Evolutionary conservation across 192 early-diverging fungal genomes (phyloP), one percentile per base, ranked within the genome.

Genomic region (Coemansia aciculifera): DNA sequence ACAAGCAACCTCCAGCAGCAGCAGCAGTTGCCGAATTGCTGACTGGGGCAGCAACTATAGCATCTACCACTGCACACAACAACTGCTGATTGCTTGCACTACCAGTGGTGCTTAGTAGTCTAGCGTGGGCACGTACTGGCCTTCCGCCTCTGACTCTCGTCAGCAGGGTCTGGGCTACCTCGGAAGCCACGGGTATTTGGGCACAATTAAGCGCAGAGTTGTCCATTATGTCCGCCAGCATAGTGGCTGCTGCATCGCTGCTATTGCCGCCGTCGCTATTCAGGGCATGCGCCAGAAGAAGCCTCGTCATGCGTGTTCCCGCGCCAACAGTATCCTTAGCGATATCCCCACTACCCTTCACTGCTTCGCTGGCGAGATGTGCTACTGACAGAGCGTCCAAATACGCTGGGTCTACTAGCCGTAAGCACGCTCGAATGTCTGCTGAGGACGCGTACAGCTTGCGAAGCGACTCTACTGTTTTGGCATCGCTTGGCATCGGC

Each of bases 401-500:
- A 64, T 70, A 82, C 15, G 48, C 43, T 10, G 63, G 71, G 38
- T 69, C 62, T 12, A 82, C 48, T 3, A 82, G 71, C 4, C 79
- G 79, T 15, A 82, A 43, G 36, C 52, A 29, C 1, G 70, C 74
- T 0, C 79, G 79, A 17, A 71, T 54, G 32, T 82, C 74, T 2
- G 78, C 39, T 17, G 64, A 74, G 7, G 23, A 17, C 15, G 27
- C 12, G 64, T 60, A 66, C 9, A 67, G 61, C 24, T 29, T 3
- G 29, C 37, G 8, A 2, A 78, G 67, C 5, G 27, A 23, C 3
- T 51, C 49, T 12, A 44, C 54, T 17, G 59, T 38, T 11, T 66
- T 51, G 23, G 60, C 13, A 9, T 27, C 23, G 17, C 38, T 10
- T 11, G 51, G 10, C 21, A 52, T 7, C 1, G 38, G 17, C 5